phyloP scores from a whole-genome alignment of 2,329 filamentous ascomycete genomes.

The Paracorniculantispora psalliotae region DNA sequence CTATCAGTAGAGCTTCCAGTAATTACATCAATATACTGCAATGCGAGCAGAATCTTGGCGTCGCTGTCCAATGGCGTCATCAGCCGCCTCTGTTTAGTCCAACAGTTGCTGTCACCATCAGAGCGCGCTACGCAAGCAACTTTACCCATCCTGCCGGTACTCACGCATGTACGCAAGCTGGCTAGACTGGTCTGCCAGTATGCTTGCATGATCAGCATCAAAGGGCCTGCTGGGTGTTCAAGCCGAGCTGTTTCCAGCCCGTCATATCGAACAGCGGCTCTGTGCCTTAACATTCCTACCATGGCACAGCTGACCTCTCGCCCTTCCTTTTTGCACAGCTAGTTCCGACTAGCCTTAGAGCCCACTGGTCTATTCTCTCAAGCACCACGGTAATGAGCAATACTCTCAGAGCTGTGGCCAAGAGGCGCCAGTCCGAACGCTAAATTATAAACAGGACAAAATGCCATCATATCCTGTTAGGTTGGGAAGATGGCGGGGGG shows the following conservation, averaged over 20 bases:
- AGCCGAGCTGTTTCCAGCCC: neutral
- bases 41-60: too few species aligned
- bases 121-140: neutral
- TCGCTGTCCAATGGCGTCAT: neutral
- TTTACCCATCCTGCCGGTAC: neutral
- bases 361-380: neutral
- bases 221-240: neutral
- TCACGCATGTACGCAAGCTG: neutral
- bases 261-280: neutral
- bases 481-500: conserved; percentile 1
- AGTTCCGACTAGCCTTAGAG: neutral
- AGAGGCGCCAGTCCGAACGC: neutral
- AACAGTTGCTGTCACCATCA: neutral
- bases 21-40: too few species aligned
- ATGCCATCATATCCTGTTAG: neutral
- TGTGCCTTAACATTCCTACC: neutral
- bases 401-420: neutral
- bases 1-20: too few species aligned
- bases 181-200: neutral
- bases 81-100: too few species aligned
- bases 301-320: neutral
- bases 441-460: neutral
- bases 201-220: neutral
- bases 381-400: neutral
- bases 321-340: neutral